These are phyloP conservation scores for Globisporangium polare DNA, from an alignment of 352 stramenopile genomes.

Conservation along the genomic window DNA sequence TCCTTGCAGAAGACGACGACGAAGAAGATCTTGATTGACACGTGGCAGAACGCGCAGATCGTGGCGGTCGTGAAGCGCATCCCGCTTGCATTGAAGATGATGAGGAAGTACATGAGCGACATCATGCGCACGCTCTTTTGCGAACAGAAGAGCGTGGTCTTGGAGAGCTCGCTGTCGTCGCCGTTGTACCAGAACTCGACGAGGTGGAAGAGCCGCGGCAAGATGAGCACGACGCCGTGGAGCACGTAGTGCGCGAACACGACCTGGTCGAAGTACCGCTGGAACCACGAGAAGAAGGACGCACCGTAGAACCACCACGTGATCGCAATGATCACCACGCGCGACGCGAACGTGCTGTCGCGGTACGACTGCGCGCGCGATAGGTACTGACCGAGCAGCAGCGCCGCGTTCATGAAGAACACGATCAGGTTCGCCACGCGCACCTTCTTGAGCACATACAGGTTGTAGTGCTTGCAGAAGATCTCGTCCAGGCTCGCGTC, in stretches of 20 bases:
- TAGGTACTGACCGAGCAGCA: constrained; percentile 49
- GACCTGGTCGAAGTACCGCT: constrained; percentile 41
- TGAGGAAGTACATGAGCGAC: constrained; percentile 47
- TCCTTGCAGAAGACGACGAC: constrained; percentile 46
- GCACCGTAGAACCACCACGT: constrained; percentile 37
- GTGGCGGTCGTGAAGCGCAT: constrained; percentile 67
- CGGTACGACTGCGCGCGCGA: constrained; percentile 24
- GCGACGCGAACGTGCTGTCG: constrained; percentile 37
- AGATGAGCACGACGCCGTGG: constrained; percentile 37
- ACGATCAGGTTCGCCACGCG: constrained; percentile 46
- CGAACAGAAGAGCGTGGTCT: constrained; percentile 43
- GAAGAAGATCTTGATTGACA: constrained; percentile 43
- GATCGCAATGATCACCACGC: constrained; percentile 32
- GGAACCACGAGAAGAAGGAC: constrained; percentile 43
- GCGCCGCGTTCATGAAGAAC: constrained; percentile 33
- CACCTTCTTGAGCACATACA: constrained; percentile 71
- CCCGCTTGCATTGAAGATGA: constrained; percentile 59
- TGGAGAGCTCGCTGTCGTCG: constrained; percentile 16
- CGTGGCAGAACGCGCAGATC: constrained; percentile 40
- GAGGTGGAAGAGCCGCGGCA: constrained; percentile 50
- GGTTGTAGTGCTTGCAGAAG: constrained; percentile 71
- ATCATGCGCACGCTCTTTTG: constrained; percentile 56
- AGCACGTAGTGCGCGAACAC: constrained; percentile 51
- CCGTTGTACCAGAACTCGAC: constrained; percentile 21
- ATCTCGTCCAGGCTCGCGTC: constrained; percentile 58